Percentiles rank a stretch among this genome's conserved stretches.
Conservation (phyloP, 208 protist species). For the Endotrypanum monterogeii region DNA sequence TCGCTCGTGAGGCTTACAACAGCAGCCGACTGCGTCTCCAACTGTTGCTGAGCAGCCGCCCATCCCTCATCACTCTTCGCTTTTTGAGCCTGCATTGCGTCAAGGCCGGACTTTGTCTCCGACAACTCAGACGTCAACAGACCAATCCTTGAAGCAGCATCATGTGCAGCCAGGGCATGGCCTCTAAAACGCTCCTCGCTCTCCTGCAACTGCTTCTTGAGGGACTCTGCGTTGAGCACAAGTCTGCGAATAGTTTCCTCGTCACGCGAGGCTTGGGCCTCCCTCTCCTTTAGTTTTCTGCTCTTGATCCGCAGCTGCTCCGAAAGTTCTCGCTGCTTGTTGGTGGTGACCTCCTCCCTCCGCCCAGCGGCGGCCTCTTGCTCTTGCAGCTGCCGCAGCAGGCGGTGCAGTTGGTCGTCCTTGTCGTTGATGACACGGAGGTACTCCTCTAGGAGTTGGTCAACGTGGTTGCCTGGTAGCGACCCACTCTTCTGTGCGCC, state of each 20-base stretch:
- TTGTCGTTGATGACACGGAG: constrained; percentile 88
- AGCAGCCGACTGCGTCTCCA: neutral
- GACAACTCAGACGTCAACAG: constrained; percentile 3
- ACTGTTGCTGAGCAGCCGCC: neutral
- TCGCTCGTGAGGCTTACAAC: constrained; percentile 1
- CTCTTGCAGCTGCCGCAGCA: constrained; percentile 57
- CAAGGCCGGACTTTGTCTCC: neutral
- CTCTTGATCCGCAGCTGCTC: constrained; percentile 27
- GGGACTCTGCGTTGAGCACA: constrained; percentile 33
- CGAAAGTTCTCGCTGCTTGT: constrained; percentile 20
- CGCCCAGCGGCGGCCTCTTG: constrained; percentile 33
- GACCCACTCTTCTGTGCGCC: constrained; percentile 10
- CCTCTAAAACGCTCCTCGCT: constrained; percentile 7
- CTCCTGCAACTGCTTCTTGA: constrained; percentile 34
- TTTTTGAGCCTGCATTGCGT: constrained; percentile 1
- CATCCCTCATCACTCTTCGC: constrained; percentile 1
- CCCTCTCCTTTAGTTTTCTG: constrained; percentile 26
- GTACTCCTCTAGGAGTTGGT: constrained; percentile 87
- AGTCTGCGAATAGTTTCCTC: constrained; percentile 45
- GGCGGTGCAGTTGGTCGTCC: constrained; percentile 70
- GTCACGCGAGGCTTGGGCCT: constrained; percentile 25
- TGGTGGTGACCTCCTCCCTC: constrained; percentile 29
- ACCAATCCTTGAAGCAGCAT: neutral
- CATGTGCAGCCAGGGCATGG: neutral
- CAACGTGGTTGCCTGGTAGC: constrained; percentile 29